Base-by-base conservation (phyloP, 345 rosid genomes). In the Iberis pinnata region DNA sequence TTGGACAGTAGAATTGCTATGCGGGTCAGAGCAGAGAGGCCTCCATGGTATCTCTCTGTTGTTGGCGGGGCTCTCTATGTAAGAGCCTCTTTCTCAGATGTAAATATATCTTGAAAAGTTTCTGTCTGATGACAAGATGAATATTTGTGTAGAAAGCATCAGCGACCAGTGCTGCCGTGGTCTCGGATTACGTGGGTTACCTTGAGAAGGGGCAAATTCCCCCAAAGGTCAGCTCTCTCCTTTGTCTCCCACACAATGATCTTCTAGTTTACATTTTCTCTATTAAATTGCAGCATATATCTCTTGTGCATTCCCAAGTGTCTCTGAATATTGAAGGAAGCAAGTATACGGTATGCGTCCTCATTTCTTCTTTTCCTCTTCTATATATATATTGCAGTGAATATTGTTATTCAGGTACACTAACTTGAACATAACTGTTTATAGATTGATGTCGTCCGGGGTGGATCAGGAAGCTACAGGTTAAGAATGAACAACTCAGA, bases 191-290 rank as follows among this genome's bases (percentile, higher is more conserved):
- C 53, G 56, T 93, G 61, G 99, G 99, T 69, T 93, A 88, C 67
- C 89, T 93, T 33, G 97, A 93, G 67, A 93, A 93, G 79, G 99
- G 99, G 32, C 99, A 93, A 82, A 93, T 93, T 51, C 99, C 99
- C 62, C 99, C 99, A 56, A 93, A 86, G 99, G 99, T 93, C 56
- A 20, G 40, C 18, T 18, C 32, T 32, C 9, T 50, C 19, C 2
- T 29, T 38, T 44, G n/a, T 40, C 17, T 40, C 26, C n/a, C 22
- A 33, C 16, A 13, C 53, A 58, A 46, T 43, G 18, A 12, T 48
- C 69, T 45, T 43, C 42, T 42, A 51, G 37, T 61, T 51, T 41
- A 39, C 56, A 26, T 64, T 3, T 50, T 43, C 68, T 65, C 36
- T 18, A 29, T 61, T 32, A 52, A 38, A 51, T 70, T 73, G 63